Conservation (phyloP, 805 yeast species). For the Cyberlindnera amylophila region DNA sequence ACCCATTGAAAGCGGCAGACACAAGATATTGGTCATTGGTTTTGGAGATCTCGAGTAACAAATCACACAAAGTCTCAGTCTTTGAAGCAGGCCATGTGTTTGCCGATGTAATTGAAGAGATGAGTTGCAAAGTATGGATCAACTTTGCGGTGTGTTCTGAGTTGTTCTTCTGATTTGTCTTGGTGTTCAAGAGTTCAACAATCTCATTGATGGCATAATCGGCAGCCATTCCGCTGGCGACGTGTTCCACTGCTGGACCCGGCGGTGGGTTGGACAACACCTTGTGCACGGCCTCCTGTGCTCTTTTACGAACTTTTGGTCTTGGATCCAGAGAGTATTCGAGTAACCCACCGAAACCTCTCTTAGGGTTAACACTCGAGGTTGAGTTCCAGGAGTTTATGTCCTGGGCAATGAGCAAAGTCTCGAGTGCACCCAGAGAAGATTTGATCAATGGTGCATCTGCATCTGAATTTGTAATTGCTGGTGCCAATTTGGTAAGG, state of each 20-base stretch:
- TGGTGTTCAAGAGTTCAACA: conserved; percentile 37
- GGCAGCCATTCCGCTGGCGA: conserved; percentile 68
- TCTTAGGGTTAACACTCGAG: conserved; percentile 56
- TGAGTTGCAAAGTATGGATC: conserved; percentile 74
- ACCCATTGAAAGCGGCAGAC: conserved; percentile 77
- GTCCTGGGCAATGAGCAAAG: conserved; percentile 77
- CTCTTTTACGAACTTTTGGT: conserved; percentile 94
- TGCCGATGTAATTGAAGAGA: conserved; percentile 65
- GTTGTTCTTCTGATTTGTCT: conserved; percentile 33
- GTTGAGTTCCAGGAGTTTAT: conserved; percentile 68
- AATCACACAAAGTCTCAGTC: conserved; percentile 71
- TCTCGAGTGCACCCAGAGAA: conserved; percentile 80
- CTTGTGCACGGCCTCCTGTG: conserved; percentile 77
- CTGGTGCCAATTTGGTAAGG: conserved; percentile 75
- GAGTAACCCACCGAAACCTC: conserved; percentile 75
- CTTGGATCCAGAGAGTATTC: conserved; percentile 81
- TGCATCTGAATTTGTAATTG: conserved; percentile 61
- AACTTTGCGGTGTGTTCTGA: conserved; percentile 53
- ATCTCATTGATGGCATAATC: conserved; percentile 61
- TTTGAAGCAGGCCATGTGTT: conserved; percentile 79
- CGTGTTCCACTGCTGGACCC: conserved; percentile 74
- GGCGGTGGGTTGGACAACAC: conserved; percentile 65
- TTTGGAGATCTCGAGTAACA: conserved; percentile 69
- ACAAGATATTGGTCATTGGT: conserved; percentile 82
- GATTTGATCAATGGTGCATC: conserved; percentile 82